Percentiles rank a stretch among this genome's conserved stretches.
phyloP scores from a whole-genome alignment of 1,284 basidiomycete species.

The Ceratobasidium sp. region DNA sequence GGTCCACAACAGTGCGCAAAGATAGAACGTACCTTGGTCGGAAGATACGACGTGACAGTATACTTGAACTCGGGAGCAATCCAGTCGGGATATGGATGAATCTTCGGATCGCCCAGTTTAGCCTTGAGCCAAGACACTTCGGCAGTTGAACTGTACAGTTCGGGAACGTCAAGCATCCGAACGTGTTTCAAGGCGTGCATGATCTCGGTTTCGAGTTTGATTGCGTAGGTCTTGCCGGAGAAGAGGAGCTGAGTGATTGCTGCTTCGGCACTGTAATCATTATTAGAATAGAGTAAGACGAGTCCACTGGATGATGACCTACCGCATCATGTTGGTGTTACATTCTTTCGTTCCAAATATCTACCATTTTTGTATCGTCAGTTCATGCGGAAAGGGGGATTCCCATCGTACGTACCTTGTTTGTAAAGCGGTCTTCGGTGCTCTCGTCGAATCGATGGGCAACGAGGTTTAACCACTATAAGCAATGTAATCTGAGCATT shows the following conservation, averaged over 20 bases:
- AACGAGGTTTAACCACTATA: not conserved
- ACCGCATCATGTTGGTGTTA: slow-evolving; percentile 11
- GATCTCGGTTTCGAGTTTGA: not conserved
- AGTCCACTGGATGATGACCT: too few relatives aligned
- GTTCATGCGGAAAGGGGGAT: not conserved
- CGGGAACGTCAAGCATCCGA: not conserved
- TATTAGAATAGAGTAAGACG: too few relatives aligned
- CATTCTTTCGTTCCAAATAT: slow-evolving; percentile 5
- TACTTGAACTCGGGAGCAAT: not conserved
- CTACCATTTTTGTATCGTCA: not conserved
- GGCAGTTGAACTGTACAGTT: not conserved
- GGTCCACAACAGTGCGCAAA: not conserved
- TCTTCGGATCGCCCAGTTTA: not conserved
- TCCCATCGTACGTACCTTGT: not conserved
- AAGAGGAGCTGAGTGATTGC: not conserved
- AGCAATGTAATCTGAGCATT: not conserved
- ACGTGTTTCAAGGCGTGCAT: not conserved
- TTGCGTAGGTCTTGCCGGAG: not conserved
- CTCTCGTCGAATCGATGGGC: not conserved
- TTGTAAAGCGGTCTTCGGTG: not conserved
- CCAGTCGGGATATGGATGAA: not conserved
- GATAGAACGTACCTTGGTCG: not conserved
- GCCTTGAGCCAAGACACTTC: not conserved
- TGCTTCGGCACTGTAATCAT: not conserved
- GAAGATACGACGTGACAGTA: not conserved